Percentiles rank a stretch among this genome's conserved stretches.
Conservation (phyloP, 169 alveolate genomes). For the Toxoplasma gondii region DNA sequence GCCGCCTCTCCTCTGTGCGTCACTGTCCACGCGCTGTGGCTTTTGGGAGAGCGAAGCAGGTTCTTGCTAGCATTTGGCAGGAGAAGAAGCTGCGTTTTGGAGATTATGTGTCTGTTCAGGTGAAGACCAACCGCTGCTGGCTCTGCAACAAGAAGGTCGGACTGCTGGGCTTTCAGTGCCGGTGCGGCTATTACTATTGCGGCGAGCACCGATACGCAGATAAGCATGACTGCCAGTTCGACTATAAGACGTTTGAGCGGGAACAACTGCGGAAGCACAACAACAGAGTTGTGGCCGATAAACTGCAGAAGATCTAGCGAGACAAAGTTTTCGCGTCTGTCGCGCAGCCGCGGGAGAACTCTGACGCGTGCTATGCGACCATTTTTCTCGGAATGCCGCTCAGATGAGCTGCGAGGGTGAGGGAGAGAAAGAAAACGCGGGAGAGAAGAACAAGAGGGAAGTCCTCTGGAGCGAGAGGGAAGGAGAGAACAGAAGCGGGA, state of each 20-base stretch:
- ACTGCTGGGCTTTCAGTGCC: conserved; percentile 90
- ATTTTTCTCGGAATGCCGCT: no score
- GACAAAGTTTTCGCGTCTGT: neutral
- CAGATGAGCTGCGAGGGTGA: no score
- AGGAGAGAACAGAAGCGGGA: no score
- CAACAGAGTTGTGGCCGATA: conserved; percentile 91
- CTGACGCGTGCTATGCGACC: neutral
- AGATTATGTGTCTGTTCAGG: conserved; percentile 30
- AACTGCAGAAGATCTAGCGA: conserved; percentile 84
- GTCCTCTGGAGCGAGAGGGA: neutral
- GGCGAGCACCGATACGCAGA: conserved; percentile 94
- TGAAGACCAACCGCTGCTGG: conserved; percentile 83
- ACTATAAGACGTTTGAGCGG: conserved; percentile 85
- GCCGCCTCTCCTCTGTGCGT: no score
- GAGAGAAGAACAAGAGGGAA: neutral
- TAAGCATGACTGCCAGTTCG: conserved; percentile 91
- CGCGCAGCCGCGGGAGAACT: neutral
- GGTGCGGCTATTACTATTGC: conserved; percentile 91
- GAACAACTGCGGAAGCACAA: conserved; percentile 88
- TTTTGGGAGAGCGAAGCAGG: neutral
- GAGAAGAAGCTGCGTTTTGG: neutral
- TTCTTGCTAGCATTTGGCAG: neutral
- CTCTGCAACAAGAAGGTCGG: conserved; percentile 91
- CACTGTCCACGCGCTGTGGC: no score
- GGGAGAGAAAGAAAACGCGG: neutral